Evolutionary conservation across 2,329 filamentous ascomycete species (phyloP).

Genomic region (Fusarium xyrophilum): DNA sequence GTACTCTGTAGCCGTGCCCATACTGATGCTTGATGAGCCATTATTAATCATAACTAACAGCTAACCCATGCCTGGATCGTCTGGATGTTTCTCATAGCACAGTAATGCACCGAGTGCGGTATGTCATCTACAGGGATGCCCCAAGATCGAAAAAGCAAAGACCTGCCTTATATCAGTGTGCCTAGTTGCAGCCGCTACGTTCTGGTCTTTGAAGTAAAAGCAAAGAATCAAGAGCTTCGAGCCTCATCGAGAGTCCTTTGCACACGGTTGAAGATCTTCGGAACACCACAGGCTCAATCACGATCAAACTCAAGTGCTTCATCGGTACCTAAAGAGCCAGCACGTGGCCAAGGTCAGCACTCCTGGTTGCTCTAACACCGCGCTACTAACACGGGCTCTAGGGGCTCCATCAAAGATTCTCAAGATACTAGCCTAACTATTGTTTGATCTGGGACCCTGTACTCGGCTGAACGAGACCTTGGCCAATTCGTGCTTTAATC

Average conservation of each 20-base stretch:
- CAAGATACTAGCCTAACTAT: background rate
- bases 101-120: conserved; percentile 7
- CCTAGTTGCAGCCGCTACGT: background rate
- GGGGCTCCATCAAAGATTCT: background rate
- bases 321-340: background rate
- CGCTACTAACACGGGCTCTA: background rate
- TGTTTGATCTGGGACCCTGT: background rate
- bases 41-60: background rate
- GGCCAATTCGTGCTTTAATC: background rate
- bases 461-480: background rate
- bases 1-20: background rate
- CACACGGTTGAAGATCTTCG: background rate
- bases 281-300: background rate
- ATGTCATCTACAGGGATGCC: conserved; percentile 22
- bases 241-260: background rate
- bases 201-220: background rate
- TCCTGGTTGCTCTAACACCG: conserved; percentile 2
- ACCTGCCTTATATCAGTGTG: background rate
- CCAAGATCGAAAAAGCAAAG: conserved; percentile 16
- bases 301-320: background rate
- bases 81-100: conserved; percentile 9
- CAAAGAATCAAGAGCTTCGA: background rate
- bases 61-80: background rate
- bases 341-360: background rate
- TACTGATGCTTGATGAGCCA: conserved; percentile 2